Evolutionary conservation across 257 asterid genomes (phyloP), one percentile per base, ranked within the genome.

Genomic region (Rubia yunnanensis): DNA sequence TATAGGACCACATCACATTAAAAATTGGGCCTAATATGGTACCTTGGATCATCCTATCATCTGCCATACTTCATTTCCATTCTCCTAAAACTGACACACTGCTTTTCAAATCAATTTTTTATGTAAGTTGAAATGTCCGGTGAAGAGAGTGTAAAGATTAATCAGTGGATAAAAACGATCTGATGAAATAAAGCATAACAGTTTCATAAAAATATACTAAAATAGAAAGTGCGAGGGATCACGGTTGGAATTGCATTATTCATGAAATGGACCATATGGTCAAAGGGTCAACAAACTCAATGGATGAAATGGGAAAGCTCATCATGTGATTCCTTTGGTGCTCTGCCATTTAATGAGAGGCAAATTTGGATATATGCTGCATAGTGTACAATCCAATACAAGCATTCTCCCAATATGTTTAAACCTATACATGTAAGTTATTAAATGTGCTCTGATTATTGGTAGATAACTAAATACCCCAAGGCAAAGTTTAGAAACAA

Each of bases 201-300:
- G 14, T 3, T 36, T 36, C 10, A 3, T 32, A 6, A 32, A 14
- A 41, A 15, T 2, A 36, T 0, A 36, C 50, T 14, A 44, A 15
- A 44, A 1, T 15, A 3, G 3, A 44, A 44, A 44, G 52, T 1
- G 52, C 17, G 8, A n/a, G n/a, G n/a, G n/a, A n/a, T n/a, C n/a
- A 44, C 52, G 52, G 15, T 44, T 15, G n/a, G 22, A 44, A 44
- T 44, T 44, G 52, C 52, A 44, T 44, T 44, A 44, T 44, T 44
- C 22, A 15, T 44, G 52, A 15, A 44, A 44, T 54, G 30, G 15
- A 20, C 23, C 17, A 28, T 24, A n/a, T n/a, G 27, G 38, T 34
- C 28, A 60, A 77, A 73, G 72, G 88, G 85, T 83, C 88, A 78
- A 83, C 78, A 74, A 72, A 75, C 35, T 60, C 68, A 67, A 54